These are phyloP conservation scores for Aureobasidium pullulans DNA, from an alignment of 2,329 filamentous ascomycete species.

Conservation along the genomic window DNA sequence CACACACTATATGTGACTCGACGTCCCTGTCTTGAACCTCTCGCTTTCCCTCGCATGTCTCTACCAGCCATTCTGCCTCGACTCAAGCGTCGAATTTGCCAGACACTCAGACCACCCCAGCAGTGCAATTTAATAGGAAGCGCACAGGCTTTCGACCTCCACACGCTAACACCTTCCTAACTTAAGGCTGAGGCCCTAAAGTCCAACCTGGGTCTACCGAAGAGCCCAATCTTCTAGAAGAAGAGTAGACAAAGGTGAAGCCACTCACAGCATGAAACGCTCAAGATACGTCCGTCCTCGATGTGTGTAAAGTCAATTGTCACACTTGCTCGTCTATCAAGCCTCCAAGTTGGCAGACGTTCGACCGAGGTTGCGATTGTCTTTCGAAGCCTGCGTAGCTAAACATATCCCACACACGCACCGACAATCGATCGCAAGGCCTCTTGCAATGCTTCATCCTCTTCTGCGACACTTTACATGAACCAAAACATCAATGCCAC, in stretches of 20 bases:
- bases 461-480: background rate
- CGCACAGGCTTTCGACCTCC: conserved; percentile 6
- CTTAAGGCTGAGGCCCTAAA: conserved; percentile 13
- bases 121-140: conserved; percentile 7
- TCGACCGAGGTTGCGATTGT: background rate
- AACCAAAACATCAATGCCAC: background rate
- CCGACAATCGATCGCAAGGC: background rate
- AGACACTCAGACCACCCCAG: conserved; percentile 10
- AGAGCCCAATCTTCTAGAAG: conserved; percentile 8
- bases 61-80: background rate
- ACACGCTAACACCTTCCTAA: conserved; percentile 11
- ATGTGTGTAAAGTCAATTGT: background rate
- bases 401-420: background rate
- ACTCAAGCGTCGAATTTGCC: background rate
- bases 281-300: background rate
- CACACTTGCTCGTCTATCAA: background rate
- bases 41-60: background rate
- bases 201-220: background rate
- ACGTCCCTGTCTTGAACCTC: background rate
- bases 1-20: background rate
- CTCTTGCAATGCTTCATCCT: background rate
- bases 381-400: background rate
- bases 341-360: background rate
- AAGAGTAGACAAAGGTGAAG: background rate
- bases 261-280: conserved; percentile 5